Conservation (phyloP, 352 stramenopile species). For the Globisporangium perplexum region DNA sequence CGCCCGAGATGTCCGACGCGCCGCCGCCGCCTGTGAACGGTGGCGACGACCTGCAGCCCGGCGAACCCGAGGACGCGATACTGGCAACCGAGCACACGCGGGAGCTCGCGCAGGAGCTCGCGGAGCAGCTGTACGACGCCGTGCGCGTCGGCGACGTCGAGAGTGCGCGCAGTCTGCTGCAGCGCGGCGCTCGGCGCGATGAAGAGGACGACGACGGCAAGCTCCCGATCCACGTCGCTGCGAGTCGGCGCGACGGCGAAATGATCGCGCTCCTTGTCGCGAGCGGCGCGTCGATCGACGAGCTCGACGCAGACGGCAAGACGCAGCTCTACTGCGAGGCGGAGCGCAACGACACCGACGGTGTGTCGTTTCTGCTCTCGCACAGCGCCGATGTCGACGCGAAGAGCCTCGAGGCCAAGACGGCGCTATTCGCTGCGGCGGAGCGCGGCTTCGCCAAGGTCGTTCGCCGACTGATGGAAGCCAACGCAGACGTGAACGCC, state of each 20-base stretch:
- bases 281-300: not conserved
- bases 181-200: not conserved
- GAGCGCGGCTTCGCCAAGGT: not conserved
- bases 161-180: not conserved
- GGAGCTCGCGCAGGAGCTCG: not conserved
- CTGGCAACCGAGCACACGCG: not conserved
- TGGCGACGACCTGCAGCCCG: no score
- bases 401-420: not conserved
- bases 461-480: not conserved
- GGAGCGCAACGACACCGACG: not conserved
- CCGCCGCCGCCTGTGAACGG: not conserved
- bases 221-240: not conserved
- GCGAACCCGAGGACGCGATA: not conserved
- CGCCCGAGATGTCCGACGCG: not conserved
- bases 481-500: not conserved
- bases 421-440: constrained; percentile 4
- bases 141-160: not conserved
- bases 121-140: not conserved
- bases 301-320: not conserved
- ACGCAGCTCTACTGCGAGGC: not conserved
- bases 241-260: not conserved
- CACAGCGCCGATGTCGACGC: not conserved
- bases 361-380: not conserved
- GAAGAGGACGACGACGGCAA: constrained; percentile 4
- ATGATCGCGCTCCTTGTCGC: not conserved